Evolutionary conservation across 495 filamentous ascomycete species (phyloP).

Genomic region (Clohesyomyces aquaticus): DNA sequence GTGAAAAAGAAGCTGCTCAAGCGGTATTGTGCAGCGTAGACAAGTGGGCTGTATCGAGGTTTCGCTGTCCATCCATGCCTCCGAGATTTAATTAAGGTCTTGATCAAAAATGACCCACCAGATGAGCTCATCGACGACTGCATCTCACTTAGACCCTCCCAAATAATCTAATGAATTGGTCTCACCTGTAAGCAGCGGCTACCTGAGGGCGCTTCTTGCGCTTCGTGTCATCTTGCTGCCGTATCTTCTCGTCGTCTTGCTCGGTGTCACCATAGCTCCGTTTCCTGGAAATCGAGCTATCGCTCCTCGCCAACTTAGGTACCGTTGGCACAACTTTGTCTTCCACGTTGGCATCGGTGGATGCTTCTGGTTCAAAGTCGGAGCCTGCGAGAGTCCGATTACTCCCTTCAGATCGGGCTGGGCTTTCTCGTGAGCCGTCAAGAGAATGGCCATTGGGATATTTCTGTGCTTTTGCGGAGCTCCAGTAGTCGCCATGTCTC

Average conservation of each 20-base stretch:
- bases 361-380: constrained; percentile 38
- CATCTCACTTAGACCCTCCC: constrained; percentile 1
- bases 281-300: constrained; percentile 41
- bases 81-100: too few relatives aligned
- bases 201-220: constrained; percentile 42
- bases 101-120: not conserved
- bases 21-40: too few relatives aligned
- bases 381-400: constrained; percentile 43
- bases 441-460: constrained; percentile 18
- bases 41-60: too few relatives aligned
- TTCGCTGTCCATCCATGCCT: too few relatives aligned
- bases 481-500: constrained; percentile 34
- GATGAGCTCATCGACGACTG: constrained; percentile 13
- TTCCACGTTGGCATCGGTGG: constrained; percentile 20
- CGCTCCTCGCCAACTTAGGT: constrained; percentile 26
- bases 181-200: constrained; percentile 35
- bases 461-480: constrained; percentile 11
- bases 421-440: constrained; percentile 29
- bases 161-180: constrained; percentile 2
- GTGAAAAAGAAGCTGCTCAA: too few relatives aligned
- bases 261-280: constrained; percentile 41
- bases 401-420: constrained; percentile 42
- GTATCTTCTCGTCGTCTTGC: constrained; percentile 37
- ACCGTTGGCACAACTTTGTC: constrained; percentile 4
- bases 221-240: constrained; percentile 39